These are phyloP conservation scores for Pachyrhizus erosus DNA, from an alignment of 306 rosid genomes.

Conservation along the genomic window DNA sequence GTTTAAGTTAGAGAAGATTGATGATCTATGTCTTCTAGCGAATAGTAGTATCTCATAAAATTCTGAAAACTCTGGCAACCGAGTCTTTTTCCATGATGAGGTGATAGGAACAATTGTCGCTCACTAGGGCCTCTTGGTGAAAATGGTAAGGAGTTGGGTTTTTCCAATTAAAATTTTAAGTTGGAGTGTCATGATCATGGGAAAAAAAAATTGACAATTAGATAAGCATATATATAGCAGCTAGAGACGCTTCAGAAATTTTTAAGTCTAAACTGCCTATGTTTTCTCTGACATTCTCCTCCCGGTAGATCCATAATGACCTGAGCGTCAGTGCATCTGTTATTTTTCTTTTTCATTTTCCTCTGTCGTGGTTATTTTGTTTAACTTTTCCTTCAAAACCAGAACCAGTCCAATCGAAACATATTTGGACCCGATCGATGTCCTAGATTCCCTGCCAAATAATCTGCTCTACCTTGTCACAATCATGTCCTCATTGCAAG, in stretches of 20 bases:
- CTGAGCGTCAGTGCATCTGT: neutral
- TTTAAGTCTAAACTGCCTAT: slow-evolving; percentile 19
- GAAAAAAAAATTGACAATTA: neutral
- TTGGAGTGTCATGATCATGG: neutral
- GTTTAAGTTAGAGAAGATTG: neutral
- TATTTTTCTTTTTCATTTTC: neutral
- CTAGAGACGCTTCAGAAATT: slow-evolving; percentile 21
- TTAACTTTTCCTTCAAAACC: neutral
- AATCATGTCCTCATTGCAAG: slow-evolving; percentile 42
- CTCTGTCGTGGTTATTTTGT: slow-evolving; percentile 19
- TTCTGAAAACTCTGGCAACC: slow-evolving; percentile 22
- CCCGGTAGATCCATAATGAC: slow-evolving; percentile 14
- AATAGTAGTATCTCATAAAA: slow-evolving; percentile 1
- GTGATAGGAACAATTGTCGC: neutral
- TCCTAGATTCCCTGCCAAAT: slow-evolving; percentile 48
- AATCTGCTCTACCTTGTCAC: slow-evolving; percentile 51
- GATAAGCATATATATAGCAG: neutral
- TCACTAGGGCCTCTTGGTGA: neutral
- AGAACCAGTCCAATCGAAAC: slow-evolving; percentile 35
- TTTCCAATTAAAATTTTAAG: neutral
- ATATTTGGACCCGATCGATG: slow-evolving; percentile 32
- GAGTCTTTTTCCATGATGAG: neutral
- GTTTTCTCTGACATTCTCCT: slow-evolving; percentile 48
- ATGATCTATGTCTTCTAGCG: neutral
- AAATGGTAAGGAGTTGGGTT: neutral